A percentile compares a stretch with the other conserved stretches of the same genome.
Conservation (phyloP, 805 yeast species). For the Candida ulmi region DNA sequence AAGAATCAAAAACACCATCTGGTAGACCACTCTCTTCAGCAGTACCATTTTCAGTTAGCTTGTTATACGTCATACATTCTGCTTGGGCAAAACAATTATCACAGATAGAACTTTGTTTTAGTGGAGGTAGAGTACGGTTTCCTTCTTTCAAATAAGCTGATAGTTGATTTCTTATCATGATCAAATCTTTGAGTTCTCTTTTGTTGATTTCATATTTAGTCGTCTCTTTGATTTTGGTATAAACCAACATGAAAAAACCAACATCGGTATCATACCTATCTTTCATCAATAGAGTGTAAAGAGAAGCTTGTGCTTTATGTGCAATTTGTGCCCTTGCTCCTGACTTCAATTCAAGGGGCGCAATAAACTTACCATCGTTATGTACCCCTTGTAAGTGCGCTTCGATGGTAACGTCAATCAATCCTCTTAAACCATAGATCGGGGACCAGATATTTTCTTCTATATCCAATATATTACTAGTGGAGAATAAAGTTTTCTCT, state of each 20-base stretch:
- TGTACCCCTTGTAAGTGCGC: slow-evolving; percentile 37
- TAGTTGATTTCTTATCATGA: slow-evolving; percentile 67
- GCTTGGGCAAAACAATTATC: slow-evolving; percentile 52
- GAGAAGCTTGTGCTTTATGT: slow-evolving; percentile 82
- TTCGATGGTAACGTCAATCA: slow-evolving; percentile 81
- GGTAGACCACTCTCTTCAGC: slow-evolving; percentile 49
- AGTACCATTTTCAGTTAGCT: slow-evolving; percentile 53
- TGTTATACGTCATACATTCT: slow-evolving; percentile 62
- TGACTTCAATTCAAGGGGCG: slow-evolving; percentile 89
- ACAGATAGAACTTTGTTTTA: slow-evolving; percentile 48
- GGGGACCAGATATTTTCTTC: slow-evolving; percentile 96
- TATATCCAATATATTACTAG: slow-evolving; percentile 65
- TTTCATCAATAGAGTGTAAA: slow-evolving; percentile 71
- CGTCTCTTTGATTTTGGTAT: slow-evolving; percentile 57
- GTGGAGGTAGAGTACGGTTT: slow-evolving; percentile 45
- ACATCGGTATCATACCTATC: slow-evolving; percentile 76
- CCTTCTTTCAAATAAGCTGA: slow-evolving; percentile 54
- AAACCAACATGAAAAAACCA: slow-evolving; percentile 61
- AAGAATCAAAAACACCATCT: slow-evolving; percentile 37
- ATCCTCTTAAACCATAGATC: slow-evolving; percentile 81
- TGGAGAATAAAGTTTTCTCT: slow-evolving; percentile 39
- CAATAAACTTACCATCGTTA: slow-evolving; percentile 40
- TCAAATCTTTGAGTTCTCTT: slow-evolving; percentile 58
- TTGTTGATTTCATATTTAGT: slow-evolving; percentile 46
- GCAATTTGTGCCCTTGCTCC: slow-evolving; percentile 57